Evolutionary conservation across 2,329 filamentous ascomycete genomes (phyloP).

Genomic region (Mariannaea elegans): DNA sequence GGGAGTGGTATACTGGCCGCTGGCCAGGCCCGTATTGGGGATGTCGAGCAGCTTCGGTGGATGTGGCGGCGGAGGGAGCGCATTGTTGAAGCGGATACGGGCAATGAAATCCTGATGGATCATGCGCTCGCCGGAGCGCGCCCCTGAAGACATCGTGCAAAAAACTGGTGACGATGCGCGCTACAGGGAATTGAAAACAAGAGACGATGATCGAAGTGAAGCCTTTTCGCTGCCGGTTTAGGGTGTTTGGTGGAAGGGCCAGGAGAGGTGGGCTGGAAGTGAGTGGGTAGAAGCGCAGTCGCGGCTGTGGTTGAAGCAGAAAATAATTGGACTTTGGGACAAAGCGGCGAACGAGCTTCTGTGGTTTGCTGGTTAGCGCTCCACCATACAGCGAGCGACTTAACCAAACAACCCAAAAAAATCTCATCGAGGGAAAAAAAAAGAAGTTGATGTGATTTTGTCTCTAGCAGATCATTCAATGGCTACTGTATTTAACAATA

Average conservation of each 20-base stretch:
- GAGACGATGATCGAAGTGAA: not conserved
- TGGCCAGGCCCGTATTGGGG: conserved; percentile 88
- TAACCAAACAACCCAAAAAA: no score
- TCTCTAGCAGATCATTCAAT: not conserved
- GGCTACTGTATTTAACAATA: not conserved
- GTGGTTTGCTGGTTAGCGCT: conserved; percentile 5
- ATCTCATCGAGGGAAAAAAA: no score
- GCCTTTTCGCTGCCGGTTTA: not conserved
- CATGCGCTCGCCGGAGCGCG: conserved; percentile 63
- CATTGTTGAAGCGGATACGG: conserved; percentile 93
- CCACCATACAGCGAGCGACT: conserved; percentile 1
- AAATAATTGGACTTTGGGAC: conserved; percentile 35
- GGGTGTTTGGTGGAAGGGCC: conserved; percentile 1
- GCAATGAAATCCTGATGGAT: conserved; percentile 97
- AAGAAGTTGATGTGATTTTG: not conserved
- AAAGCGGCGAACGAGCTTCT: conserved; percentile 33
- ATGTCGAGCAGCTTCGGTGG: conserved; percentile 97
- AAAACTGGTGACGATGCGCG: conserved; percentile 24
- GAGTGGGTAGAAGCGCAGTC: conserved; percentile 28
- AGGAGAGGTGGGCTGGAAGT: conserved; percentile 15
- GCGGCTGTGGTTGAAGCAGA: conserved; percentile 29
- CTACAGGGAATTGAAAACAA: conserved; percentile 8
- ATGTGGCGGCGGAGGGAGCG: conserved; percentile 90
- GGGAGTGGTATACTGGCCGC: conserved; percentile 88
- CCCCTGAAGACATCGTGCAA: conserved; percentile 32